These are phyloP conservation scores for Tolypocladium cylindrosporum DNA, from an alignment of 2,329 filamentous ascomycete genomes.

Conservation along the genomic window DNA sequence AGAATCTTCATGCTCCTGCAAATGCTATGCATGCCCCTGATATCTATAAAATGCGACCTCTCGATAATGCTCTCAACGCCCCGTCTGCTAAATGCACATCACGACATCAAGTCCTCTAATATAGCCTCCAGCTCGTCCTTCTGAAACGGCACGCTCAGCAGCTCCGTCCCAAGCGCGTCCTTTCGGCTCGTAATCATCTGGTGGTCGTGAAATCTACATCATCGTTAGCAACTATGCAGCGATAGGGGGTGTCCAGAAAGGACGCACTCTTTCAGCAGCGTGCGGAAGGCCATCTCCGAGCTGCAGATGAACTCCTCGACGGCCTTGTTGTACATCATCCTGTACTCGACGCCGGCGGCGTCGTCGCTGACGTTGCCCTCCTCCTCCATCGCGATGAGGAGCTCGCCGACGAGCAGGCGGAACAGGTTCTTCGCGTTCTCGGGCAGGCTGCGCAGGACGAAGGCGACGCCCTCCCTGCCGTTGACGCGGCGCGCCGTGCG, in stretches of 20 bases:
- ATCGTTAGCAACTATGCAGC: slow-evolving; percentile 13
- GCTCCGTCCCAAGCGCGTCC: slow-evolving; percentile 75
- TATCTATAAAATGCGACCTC: too few relatives aligned
- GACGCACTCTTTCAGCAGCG: slow-evolving; percentile 77
- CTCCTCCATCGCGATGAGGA: slow-evolving; percentile 61
- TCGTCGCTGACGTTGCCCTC: slow-evolving; percentile 34
- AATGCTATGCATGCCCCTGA: neutral
- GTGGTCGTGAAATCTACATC: slow-evolving; percentile 76
- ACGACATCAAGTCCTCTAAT: slow-evolving; percentile 57
- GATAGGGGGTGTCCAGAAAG: neutral
- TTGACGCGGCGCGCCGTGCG: slow-evolving; percentile 70
- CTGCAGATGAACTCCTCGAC: slow-evolving; percentile 95
- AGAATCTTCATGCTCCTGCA: neutral
- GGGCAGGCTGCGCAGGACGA: slow-evolving; percentile 80
- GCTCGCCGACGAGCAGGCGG: slow-evolving; percentile 72
- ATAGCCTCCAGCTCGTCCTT: slow-evolving; percentile 84
- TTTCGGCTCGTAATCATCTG: slow-evolving; percentile 90
- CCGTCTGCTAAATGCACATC: neutral
- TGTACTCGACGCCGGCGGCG: slow-evolving; percentile 72
- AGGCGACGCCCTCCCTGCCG: slow-evolving; percentile 84
- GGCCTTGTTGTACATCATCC: slow-evolving; percentile 87
- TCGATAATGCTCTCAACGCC: neutral
- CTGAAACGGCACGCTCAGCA: slow-evolving; percentile 75
- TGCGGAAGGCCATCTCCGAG: slow-evolving; percentile 91
- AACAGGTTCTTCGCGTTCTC: slow-evolving; percentile 89